These are phyloP conservation scores for Leccinum boreale DNA, from an alignment of 768 basidiomycete genomes.

Conservation along the genomic window DNA sequence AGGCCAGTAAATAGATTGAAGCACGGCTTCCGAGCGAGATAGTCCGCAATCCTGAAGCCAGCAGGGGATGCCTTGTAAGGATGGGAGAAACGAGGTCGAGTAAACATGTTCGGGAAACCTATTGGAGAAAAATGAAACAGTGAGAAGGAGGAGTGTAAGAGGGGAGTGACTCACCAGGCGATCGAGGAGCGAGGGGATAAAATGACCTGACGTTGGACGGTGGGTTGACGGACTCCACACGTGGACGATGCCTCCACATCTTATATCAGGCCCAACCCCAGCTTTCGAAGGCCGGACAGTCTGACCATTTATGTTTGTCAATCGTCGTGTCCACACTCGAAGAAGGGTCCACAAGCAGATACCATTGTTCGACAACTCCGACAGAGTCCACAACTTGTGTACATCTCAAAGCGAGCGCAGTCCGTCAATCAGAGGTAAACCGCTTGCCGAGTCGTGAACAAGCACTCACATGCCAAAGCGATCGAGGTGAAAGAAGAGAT, in stretches of 20 bases:
- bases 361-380: conserved; percentile 18
- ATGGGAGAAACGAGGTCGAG: conserved; percentile 7
- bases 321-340: neutral
- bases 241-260: neutral
- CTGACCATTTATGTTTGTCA: conserved; percentile 10
- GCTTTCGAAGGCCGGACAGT: neutral
- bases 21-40: conserved; percentile 13
- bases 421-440: neutral
- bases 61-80: conserved; percentile 24
- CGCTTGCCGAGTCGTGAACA: neutral
- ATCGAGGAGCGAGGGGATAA: neutral
- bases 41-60: conserved; percentile 24
- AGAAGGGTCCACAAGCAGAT: neutral
- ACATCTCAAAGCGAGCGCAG: neutral
- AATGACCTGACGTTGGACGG: neutral
- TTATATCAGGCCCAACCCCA: conserved; percentile 18
- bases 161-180: neutral
- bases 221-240: neutral
- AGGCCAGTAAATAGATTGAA: conserved; percentile 19
- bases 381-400: conserved; percentile 2
- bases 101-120: conserved; percentile 17
- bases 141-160: neutral
- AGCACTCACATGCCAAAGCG: conserved; percentile 5
- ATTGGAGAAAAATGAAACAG: neutral
- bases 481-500: neutral